A percentile compares a stretch with the other conserved stretches of the same genome.
These are phyloP conservation scores for Chytridium lagenaria DNA, from an alignment of 371 early-diverging fungal species.

Conservation along the genomic window DNA sequence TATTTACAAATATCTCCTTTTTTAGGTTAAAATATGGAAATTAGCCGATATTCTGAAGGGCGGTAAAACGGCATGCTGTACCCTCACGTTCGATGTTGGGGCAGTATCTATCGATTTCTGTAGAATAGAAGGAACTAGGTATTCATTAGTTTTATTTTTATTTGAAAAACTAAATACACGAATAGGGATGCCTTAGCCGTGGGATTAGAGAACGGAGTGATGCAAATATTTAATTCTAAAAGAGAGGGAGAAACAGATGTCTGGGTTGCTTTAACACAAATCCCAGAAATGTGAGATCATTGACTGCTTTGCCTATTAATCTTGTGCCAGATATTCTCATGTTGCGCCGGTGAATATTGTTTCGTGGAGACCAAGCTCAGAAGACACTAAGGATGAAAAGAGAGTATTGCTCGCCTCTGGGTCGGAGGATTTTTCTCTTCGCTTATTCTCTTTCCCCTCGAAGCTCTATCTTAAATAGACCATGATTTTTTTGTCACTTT, in stretches of 20 bases:
- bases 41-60: constrained; percentile 42
- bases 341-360: not conserved
- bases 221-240: not conserved
- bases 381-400: not conserved
- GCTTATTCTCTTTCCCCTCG: not conserved
- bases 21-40: constrained; percentile 78
- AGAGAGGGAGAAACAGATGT: not conserved
- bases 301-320: not conserved
- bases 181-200: constrained; percentile 77
- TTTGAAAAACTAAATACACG: not conserved
- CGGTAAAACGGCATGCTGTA: constrained; percentile 49
- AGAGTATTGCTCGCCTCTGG: not conserved
- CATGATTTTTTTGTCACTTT: not conserved
- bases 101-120: constrained; percentile 85
- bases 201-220: constrained; percentile 80
- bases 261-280: not conserved
- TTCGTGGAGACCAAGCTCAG: not conserved
- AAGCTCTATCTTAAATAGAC: not conserved
- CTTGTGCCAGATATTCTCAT: not conserved
- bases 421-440: not conserved
- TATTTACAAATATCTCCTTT: not conserved
- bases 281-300: not conserved
- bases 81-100: constrained; percentile 73
- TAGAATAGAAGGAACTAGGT: constrained; percentile 47
- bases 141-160: constrained; percentile 5